A percentile compares a stretch with the other conserved stretches of the same genome.
Conservation (phyloP, 1,139 yeast genomes). For the Magnusiomyces magnusii region DNA sequence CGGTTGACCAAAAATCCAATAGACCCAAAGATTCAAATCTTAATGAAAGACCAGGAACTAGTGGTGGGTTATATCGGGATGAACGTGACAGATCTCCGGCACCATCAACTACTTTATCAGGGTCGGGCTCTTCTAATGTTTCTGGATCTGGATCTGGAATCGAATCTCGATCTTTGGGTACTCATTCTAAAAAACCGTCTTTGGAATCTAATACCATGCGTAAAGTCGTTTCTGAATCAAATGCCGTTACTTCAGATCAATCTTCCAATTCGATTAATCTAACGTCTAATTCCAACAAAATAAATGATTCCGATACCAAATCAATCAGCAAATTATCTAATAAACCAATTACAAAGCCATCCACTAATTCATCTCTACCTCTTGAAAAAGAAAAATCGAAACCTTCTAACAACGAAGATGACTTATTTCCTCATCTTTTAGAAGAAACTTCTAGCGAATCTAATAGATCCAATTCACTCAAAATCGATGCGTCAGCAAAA, state of each 20-base stretch:
- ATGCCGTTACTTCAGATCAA: neutral
- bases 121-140: too few relatives aligned
- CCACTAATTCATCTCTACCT: neutral
- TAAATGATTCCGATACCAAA: neutral
- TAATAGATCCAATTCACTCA: neutral
- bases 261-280: neutral
- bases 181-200: neutral
- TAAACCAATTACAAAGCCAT: neutral
- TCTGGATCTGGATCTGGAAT: too few relatives aligned
- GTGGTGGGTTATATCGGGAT: neutral
- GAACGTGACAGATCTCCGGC: neutral
- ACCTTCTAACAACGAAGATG: constrained; percentile 9
- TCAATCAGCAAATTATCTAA: neutral
- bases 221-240: neutral
- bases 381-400: neutral
- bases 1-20: neutral
- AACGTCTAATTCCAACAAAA: neutral
- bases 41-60: neutral
- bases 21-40: neutral
- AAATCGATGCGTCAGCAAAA: neutral
- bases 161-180: neutral
- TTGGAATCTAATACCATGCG: neutral
- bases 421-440: constrained; percentile 16
- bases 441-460: constrained; percentile 7
- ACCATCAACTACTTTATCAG: too few relatives aligned